Evolutionary conservation across 257 asterid genomes (phyloP).

Genomic region (Solanum bulbocastanum): DNA sequence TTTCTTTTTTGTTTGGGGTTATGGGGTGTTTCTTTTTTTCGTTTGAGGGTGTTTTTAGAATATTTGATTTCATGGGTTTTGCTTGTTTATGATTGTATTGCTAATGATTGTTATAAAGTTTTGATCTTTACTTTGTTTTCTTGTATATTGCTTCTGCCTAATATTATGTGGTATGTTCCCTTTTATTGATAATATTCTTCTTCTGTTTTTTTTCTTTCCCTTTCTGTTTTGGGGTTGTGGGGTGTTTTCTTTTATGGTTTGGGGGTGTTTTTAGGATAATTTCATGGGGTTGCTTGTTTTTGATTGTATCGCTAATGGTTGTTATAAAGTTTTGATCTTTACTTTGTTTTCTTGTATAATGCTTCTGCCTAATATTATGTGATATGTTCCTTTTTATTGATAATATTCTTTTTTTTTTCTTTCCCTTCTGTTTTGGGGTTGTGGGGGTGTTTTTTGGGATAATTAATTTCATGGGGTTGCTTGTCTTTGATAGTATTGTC

Average conservation of each 20-base stretch:
- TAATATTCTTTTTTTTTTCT: not conserved
- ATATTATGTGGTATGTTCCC: not conserved
- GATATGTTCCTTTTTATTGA: not conserved
- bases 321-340: conserved; percentile 1
- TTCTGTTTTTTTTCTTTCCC: not conserved
- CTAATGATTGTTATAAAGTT: not conserved
- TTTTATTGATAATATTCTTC: not conserved
- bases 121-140: not conserved
- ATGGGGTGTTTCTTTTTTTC: not conserved
- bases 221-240: not conserved
- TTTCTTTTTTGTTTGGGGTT: not conserved
- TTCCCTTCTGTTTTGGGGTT: not conserved
- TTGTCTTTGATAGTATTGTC: not conserved
- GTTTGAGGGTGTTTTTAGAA: not conserved
- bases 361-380: not conserved
- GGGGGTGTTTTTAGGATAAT: not conserved
- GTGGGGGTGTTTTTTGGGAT: not conserved
- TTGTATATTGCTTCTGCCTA: not conserved
- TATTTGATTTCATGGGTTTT: conserved; percentile 5
- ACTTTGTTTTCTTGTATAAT: not conserved
- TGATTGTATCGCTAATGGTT: not conserved
- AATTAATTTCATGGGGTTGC: conserved; percentile 4
- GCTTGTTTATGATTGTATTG: conserved; percentile 3
- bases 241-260: not conserved
- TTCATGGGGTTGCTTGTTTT: conserved; percentile 8